These are phyloP conservation scores for Trichoderma lentiforme DNA, from an alignment of 2,329 filamentous ascomycete species.

Conservation along the genomic window DNA sequence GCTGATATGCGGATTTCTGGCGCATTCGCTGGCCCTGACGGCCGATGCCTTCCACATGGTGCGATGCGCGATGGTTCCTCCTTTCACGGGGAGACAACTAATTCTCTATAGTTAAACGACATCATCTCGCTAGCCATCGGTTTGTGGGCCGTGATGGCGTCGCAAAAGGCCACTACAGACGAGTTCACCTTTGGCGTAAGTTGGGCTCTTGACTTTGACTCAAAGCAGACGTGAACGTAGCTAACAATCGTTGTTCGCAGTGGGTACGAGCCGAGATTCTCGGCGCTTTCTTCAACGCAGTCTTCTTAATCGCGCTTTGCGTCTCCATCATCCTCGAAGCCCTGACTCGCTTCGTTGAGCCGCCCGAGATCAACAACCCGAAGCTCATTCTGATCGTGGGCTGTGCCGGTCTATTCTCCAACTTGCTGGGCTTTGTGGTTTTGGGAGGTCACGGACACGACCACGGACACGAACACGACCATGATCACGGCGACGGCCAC, in stretches of 20 bases:
- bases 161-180: constrained; percentile 79
- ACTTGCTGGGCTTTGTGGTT: constrained; percentile 82
- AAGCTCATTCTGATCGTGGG: constrained; percentile 87
- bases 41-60: constrained; percentile 99
- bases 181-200: constrained; percentile 91
- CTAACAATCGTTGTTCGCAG: constrained; percentile 42
- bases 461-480: constrained; percentile 79
- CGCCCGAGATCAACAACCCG: constrained; percentile 81
- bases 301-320: constrained; percentile 94
- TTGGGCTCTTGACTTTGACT: constrained; percentile 20
- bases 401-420: constrained; percentile 78
- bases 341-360: constrained; percentile 85
- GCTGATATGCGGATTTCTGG: constrained; percentile 77
- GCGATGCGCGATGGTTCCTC: constrained; percentile 28
- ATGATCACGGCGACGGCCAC: constrained; percentile 49
- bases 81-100: not conserved
- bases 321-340: constrained; percentile 96
- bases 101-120: constrained; percentile 72
- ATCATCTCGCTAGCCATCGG: constrained; percentile 91
- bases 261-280: constrained; percentile 97
- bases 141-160: constrained; percentile 90
- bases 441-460: constrained; percentile 78
- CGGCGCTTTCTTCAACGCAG: constrained; percentile 93
- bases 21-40: constrained; percentile 87
- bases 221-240: not conserved